These are phyloP conservation scores for Asclepias syriaca DNA, from an alignment of 257 asterid species.

Conservation along the genomic window DNA sequence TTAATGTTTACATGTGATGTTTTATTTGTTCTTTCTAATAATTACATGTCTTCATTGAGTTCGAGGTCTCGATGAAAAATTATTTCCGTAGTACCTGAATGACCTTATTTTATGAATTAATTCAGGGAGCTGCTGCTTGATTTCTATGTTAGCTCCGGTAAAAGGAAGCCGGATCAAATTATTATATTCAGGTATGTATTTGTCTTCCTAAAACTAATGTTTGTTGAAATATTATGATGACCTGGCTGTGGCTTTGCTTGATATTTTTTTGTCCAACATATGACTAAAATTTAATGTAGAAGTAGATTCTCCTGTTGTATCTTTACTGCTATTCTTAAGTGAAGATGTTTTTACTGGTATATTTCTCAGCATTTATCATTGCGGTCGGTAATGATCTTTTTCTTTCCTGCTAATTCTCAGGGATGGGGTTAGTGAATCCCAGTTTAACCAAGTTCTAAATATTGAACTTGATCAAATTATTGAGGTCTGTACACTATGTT, in stretches of 20 bases:
- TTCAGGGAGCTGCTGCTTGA: conserved; percentile 73
- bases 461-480: conserved; percentile 72
- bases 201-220: background rate
- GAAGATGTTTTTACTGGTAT: background rate
- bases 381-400: no score
- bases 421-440: conserved; percentile 89
- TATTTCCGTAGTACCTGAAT: background rate
- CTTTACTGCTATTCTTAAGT: no score
- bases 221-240: background rate
- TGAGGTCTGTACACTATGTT: conserved; percentile 41
- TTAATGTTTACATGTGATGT: no score
- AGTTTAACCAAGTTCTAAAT: conserved; percentile 78
- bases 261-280: background rate
- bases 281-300: no score
- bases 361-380: background rate
- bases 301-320: no score
- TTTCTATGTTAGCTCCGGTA: conserved; percentile 64
- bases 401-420: conserved; percentile 26
- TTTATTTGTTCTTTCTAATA: no score
- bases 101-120: background rate
- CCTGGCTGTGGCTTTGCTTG: no score
- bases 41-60: background rate
- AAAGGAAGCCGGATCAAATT: conserved; percentile 81
- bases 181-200: conserved; percentile 69
- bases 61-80: background rate